Base-by-base conservation (phyloP, 257 asterid genomes). In the Paulownia fortunei region DNA sequence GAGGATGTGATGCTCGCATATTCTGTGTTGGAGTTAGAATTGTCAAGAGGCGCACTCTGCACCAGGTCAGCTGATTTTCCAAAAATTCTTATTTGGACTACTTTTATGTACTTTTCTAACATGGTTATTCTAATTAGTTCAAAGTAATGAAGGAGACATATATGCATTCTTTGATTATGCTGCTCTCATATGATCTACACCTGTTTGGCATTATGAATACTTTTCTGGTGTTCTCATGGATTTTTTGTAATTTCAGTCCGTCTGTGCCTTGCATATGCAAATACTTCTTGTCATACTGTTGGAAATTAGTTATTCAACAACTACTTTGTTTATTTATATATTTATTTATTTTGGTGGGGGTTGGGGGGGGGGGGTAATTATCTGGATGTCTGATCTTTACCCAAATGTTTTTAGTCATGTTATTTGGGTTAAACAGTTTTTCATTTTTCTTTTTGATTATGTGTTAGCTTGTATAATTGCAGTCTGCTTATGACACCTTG, bases 11-110 rank as follows among this genome's bases (percentile, higher is more conserved):
- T 89, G 87, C 92, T 83, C 98, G 99, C 30, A 78, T 82, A 44
- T 96, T 96, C 84, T 96, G 99, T 79, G 75, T 92, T 65, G 99
- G 99, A 71, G 96, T 96, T 64, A 88, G 99, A 88, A 84, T 94
- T 77, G 99, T 89, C 79, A 94, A 91, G 90, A 88, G 93, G 71
- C 97, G 97, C 39, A 87, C 98, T 69, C 85, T 96, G 73, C 89
- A 82, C 70, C 96, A 93, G 92, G 99, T 93, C 68, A 79, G 85
- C 81, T 79, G 34, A 62, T 68, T 65, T 71, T 69, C 69, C 70
- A 13, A 12, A 46, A 27, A 47, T 65, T 73, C 75, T 82, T 49
- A 24, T 44, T 75, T 64, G 18, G 39, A 47, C 41, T 34, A 5
- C 44, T 52, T 23, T 49, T 54, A 30, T 37, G 49, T 30, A 42